Evolutionary conservation across 2,329 filamentous ascomycete genomes (phyloP).

Genomic region (Bisporella sp.): DNA sequence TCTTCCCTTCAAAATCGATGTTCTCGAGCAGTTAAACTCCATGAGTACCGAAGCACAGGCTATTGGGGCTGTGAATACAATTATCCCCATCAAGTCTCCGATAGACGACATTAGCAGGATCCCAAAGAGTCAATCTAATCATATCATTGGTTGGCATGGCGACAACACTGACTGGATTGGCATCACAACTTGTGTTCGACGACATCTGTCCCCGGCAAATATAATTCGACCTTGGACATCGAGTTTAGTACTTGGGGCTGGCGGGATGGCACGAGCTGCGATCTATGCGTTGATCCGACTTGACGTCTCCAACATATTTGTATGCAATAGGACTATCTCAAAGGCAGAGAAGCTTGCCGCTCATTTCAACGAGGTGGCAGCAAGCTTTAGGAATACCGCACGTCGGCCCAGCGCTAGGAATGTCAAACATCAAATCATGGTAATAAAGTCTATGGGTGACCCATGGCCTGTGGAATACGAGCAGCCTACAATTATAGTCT

Average conservation of each 20-base stretch:
- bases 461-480: constrained; percentile 56
- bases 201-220: constrained; percentile 64
- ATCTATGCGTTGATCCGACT: constrained; percentile 70
- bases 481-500: constrained; percentile 64
- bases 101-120: constrained; percentile 22
- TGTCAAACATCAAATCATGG: constrained; percentile 27
- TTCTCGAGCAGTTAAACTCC: constrained; percentile 54
- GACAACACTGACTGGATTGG: constrained; percentile 79
- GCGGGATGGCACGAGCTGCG: constrained; percentile 69
- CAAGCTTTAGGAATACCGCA: neutral
- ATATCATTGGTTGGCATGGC: constrained; percentile 61
- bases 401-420: constrained; percentile 27
- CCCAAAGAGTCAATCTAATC: constrained; percentile 52
- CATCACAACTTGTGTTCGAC: constrained; percentile 61
- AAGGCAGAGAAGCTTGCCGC: constrained; percentile 58
- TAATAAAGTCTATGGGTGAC: constrained; percentile 51
- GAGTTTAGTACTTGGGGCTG: constrained; percentile 55
- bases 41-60: constrained; percentile 63
- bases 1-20: constrained; percentile 65
- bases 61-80: constrained; percentile 68
- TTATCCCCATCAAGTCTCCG: constrained; percentile 56
- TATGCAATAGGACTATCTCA: constrained; percentile 60
- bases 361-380: constrained; percentile 48
- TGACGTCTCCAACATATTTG: constrained; percentile 64
- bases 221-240: constrained; percentile 43